Evolutionary conservation across 768 basidiomycete genomes (phyloP), one percentile per base, ranked within the genome.

Genomic region (Imleria badia): DNA sequence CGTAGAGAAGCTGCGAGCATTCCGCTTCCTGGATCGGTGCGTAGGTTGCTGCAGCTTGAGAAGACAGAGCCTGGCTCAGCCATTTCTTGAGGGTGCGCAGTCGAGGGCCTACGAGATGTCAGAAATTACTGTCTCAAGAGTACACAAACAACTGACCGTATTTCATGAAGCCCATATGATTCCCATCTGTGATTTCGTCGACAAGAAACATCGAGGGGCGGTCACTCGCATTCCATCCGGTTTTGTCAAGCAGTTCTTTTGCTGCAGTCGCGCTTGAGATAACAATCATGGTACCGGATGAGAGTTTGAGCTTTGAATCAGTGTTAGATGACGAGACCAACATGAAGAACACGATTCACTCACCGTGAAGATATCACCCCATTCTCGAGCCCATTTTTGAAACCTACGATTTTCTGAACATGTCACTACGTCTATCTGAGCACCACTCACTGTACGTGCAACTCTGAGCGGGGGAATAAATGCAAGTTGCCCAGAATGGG

Each of bases 341-440:
- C 1, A 7, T 22, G 23, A 13, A 17, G 23, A 42, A 5, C 19
- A 12, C 22, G 8, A 15, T 30, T 29, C 8, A 45, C 44, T 31
- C 44, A 45, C 51, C 17, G 51, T 38, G 51, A 52, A 52, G 12
- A 52, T 15, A 23, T 52, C 51, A 9, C 51, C 51, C 51, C 51
- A 52, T 39, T 52, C 43, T 45, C 40, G 51, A n/a, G 51, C 51
- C 51, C 51, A 52, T 39, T 39, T 45, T n/a, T 52, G 51, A n/a
- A 52, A 52, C 39, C 51, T 52, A 22, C 23, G 6, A 6, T 11
- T 20, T 7, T 31, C 20, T 42, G 4, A 19, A 31, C 23, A n/a
- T 33, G 13, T n/a, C 14, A 6, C 19, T 12, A 10, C 10, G 20
- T 42, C n/a, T 31, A 15, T 42, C 30, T 36, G 46, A 26, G 23